Percentiles rank a stretch among this genome's conserved stretches.
Evolutionary conservation across 768 basidiomycete species (phyloP).

Genomic region (Boletus pseudo-olivaceus): DNA sequence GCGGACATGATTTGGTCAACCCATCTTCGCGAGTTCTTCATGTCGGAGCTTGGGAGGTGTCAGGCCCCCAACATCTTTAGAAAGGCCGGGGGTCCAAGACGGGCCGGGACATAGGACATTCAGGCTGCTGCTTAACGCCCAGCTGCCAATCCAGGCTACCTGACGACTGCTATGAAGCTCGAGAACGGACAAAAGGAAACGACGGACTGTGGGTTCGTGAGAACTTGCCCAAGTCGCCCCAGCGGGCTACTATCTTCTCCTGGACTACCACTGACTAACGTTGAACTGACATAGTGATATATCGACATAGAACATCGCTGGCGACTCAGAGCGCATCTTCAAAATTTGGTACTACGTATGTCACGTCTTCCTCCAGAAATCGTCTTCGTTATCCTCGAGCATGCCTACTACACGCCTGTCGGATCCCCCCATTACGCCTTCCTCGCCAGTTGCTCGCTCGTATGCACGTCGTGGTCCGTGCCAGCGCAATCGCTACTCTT

Average conservation of each 20-base stretch:
- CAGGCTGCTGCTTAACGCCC: no score
- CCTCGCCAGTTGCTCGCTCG: slow-evolving; percentile 24
- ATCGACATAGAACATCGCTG: background rate
- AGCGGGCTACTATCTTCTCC: no score
- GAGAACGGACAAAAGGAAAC: background rate
- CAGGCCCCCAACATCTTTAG: background rate
- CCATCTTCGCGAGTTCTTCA: slow-evolving; percentile 9
- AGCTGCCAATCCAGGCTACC: background rate
- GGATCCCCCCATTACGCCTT: slow-evolving; percentile 19
- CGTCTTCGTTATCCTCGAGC: slow-evolving; percentile 21
- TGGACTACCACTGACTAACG: background rate
- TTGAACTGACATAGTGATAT: background rate
- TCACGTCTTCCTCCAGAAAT: slow-evolving; percentile 22
- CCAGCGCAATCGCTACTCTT: slow-evolving; percentile 32
- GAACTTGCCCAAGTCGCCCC: background rate
- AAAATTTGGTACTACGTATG: slow-evolving; percentile 1
- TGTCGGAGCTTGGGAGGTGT: slow-evolving; percentile 14
- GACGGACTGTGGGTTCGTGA: background rate
- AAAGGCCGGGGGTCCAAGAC: background rate
- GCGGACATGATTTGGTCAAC: slow-evolving; percentile 1
- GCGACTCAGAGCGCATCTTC: background rate
- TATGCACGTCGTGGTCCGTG: slow-evolving; percentile 26
- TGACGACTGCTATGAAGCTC: background rate
- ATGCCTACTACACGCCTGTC: slow-evolving; percentile 20
- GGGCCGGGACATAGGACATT: no score